These are phyloP conservation scores for Globisporangium middletonii DNA, from an alignment of 352 stramenopile species.

Conservation along the genomic window DNA sequence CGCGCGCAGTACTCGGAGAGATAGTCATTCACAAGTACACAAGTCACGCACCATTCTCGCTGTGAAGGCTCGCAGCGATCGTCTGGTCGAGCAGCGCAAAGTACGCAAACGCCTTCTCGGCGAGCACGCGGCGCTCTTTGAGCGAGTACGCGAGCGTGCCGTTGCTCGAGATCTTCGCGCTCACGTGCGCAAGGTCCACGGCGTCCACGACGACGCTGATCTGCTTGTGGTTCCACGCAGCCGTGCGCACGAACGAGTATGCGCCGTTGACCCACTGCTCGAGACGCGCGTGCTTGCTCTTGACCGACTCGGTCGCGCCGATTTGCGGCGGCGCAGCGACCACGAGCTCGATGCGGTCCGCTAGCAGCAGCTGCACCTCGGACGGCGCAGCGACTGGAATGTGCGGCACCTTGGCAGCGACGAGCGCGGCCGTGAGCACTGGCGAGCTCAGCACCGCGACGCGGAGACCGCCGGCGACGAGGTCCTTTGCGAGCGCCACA, in stretches of 20 bases:
- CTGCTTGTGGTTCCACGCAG: constrained; percentile 86
- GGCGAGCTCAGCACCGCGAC: constrained; percentile 58
- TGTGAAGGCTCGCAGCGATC: constrained; percentile 46
- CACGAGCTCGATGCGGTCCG: constrained; percentile 63
- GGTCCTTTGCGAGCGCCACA: constrained; percentile 36
- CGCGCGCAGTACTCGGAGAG: neutral
- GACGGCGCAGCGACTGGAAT: constrained; percentile 51
- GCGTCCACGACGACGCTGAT: constrained; percentile 78
- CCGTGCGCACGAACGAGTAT: constrained; percentile 75
- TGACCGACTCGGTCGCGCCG: constrained; percentile 23
- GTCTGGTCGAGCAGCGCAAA: constrained; percentile 70
- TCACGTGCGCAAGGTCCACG: constrained; percentile 40
- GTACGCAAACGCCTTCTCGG: constrained; percentile 73
- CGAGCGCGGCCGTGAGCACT: constrained; percentile 44
- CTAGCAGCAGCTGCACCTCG: constrained; percentile 66
- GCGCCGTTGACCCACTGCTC: constrained; percentile 65
- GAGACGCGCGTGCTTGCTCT: constrained; percentile 39
- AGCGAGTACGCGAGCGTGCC: constrained; percentile 61
- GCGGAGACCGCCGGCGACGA: constrained; percentile 52
- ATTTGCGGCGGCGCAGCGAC: constrained; percentile 45
- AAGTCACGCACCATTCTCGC: constrained; percentile 29
- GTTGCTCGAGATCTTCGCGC: constrained; percentile 54
- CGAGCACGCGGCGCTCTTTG: constrained; percentile 58
- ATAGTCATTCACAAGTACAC: neutral
- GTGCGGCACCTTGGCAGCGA: constrained; percentile 69